These are phyloP conservation scores for Colletotrichum ledebouriae DNA, from an alignment of 2,329 filamentous ascomycete species.

Conservation along the genomic window DNA sequence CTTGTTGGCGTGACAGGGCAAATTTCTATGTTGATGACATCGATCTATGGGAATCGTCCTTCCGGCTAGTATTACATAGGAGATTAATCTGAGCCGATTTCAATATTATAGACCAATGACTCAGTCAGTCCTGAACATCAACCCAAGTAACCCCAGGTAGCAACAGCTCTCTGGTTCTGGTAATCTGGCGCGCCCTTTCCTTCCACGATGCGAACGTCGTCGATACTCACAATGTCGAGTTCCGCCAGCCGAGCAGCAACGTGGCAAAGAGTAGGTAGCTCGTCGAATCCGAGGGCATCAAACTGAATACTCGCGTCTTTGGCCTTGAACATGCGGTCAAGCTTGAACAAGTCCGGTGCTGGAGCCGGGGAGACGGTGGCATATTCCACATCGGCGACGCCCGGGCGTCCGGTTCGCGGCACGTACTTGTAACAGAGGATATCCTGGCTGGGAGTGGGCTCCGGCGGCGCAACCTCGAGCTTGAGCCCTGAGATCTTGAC, in stretches of 20 bases:
- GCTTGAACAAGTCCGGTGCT: slow-evolving; percentile 44
- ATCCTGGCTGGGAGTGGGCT: slow-evolving; percentile 52
- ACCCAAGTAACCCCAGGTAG: slow-evolving; percentile 22
- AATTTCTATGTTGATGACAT: too few relatives aligned
- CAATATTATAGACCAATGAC: too few relatives aligned
- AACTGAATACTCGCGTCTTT: slow-evolving; percentile 59
- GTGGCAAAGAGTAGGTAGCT: slow-evolving; percentile 72
- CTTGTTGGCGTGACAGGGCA: too few relatives aligned
- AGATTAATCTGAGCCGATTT: too few relatives aligned
- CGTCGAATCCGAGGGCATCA: slow-evolving; percentile 63
- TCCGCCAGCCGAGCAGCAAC: slow-evolving; percentile 64
- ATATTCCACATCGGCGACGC: slow-evolving; percentile 67
- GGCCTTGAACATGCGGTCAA: slow-evolving; percentile 53
- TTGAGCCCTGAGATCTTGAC: slow-evolving; percentile 8
- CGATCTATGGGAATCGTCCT: too few relatives aligned
- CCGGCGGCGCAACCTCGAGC: slow-evolving; percentile 47
- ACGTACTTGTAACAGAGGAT: slow-evolving; percentile 70
- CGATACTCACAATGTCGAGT: slow-evolving; percentile 67
- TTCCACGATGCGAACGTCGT: slow-evolving; percentile 50
- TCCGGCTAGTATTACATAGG: too few relatives aligned
- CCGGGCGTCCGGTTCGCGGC: slow-evolving; percentile 64
- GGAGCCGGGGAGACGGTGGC: slow-evolving; percentile 52
- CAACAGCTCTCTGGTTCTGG: slow-evolving; percentile 24
- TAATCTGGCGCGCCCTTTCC: slow-evolving; percentile 54
- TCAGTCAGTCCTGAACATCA: neutral